Percentiles rank a stretch among this genome's conserved stretches.
phyloP scores from a whole-genome alignment of 441 rosid species.

The Mallotus japonicus region DNA sequence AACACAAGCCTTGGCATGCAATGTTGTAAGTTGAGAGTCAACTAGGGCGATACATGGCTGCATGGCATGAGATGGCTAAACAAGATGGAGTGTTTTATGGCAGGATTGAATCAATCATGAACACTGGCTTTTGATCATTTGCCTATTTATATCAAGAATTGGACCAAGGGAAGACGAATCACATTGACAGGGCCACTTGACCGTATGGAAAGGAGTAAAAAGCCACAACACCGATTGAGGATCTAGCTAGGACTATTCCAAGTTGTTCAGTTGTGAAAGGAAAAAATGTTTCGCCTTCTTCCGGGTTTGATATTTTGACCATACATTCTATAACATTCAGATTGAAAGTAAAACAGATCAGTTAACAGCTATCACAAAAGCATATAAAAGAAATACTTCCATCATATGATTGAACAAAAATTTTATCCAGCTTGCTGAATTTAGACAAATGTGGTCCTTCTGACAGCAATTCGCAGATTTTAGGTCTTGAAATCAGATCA shows the following conservation, averaged over 20 bases:
- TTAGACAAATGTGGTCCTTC: neutral
- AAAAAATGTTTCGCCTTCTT: neutral
- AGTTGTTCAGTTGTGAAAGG: neutral
- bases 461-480: neutral
- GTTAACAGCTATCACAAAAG: neutral
- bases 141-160: too few relatives aligned
- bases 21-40: too few relatives aligned
- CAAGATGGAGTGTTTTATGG: too few relatives aligned
- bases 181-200: neutral
- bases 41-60: too few relatives aligned
- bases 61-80: too few relatives aligned
- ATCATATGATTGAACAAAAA: constrained; percentile 11
- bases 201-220: neutral
- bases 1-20: too few relatives aligned
- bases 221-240: neutral
- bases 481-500: constrained; percentile 3
- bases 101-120: too few relatives aligned
- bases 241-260: neutral
- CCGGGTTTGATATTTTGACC: neutral
- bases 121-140: too few relatives aligned
- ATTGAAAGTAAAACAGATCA: too few relatives aligned
- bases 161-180: too few relatives aligned
- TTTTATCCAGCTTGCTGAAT: constrained; percentile 5
- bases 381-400: neutral
- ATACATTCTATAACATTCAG: neutral